Evolutionary conservation across 2,329 filamentous ascomycete species (phyloP).

Genomic region (Emericellopsis atlantica): DNA sequence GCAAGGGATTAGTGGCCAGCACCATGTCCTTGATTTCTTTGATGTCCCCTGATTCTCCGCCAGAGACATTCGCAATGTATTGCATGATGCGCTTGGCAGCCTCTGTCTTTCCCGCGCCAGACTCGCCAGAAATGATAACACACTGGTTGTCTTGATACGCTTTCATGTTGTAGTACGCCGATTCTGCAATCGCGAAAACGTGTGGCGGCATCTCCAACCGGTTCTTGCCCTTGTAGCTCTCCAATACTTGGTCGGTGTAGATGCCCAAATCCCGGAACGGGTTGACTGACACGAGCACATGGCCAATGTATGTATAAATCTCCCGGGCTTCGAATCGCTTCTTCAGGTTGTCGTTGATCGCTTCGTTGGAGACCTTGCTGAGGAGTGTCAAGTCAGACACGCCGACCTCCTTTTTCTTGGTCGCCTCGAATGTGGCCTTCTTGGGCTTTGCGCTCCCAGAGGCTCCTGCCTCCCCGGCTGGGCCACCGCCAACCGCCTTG

Average conservation of each 20-base stretch:
- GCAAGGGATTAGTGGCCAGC: constrained; percentile 88
- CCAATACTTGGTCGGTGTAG: constrained; percentile 88
- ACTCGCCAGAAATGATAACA: constrained; percentile 98
- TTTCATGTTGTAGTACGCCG: constrained; percentile 99
- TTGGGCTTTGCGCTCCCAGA: constrained; percentile 55
- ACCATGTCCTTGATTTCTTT: constrained; percentile 99
- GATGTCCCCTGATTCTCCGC: constrained; percentile 72
- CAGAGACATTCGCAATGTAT: constrained; percentile 96
- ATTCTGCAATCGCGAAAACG: constrained; percentile 94
- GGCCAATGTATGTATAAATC: constrained; percentile 99
- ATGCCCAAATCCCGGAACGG: constrained; percentile 95
- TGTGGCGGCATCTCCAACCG: constrained; percentile 89
- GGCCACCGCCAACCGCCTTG: constrained; percentile 22
- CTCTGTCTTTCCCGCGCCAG: constrained; percentile 95
- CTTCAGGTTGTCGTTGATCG: constrained; percentile 98
- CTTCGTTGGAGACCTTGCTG: constrained; percentile 97
- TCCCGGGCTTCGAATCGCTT: constrained; percentile 95
- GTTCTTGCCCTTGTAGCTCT: constrained; percentile 95
- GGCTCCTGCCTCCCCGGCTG: constrained; percentile 23
- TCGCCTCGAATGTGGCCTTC: constrained; percentile 90
- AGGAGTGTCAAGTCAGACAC: constrained; percentile 95
- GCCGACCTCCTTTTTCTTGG: constrained; percentile 98
- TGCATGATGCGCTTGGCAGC: constrained; percentile 99
- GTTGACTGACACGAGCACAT: constrained; percentile 98
- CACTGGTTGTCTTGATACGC: constrained; percentile 98